phyloP scores from a whole-genome alignment of 805 yeast genomes.

The Metschnikowia similis region DNA sequence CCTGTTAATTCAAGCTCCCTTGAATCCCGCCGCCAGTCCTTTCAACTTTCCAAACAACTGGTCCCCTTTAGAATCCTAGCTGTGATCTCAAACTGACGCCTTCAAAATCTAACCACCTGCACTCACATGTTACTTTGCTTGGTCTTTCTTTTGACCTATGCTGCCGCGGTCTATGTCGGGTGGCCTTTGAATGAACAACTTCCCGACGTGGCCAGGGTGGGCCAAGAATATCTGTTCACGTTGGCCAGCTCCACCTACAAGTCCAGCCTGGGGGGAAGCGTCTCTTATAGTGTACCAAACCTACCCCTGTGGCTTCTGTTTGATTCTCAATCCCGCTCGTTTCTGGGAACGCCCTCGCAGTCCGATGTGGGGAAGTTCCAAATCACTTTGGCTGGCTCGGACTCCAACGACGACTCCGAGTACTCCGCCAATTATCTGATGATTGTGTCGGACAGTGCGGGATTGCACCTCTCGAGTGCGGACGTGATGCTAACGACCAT shows the following conservation, averaged over 20 bases:
- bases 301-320: constrained; percentile 80
- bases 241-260: constrained; percentile 67
- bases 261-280: constrained; percentile 32
- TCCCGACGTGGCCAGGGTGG: constrained; percentile 82
- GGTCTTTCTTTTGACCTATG: constrained; percentile 10
- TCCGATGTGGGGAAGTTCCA: constrained; percentile 39
- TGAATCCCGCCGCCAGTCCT: too few species aligned
- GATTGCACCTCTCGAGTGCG: constrained; percentile 45
- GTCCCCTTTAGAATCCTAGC: too few species aligned
- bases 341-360: constrained; percentile 63
- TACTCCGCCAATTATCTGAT: constrained; percentile 51
- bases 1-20: too few species aligned
- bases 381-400: constrained; percentile 61
- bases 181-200: constrained; percentile 81
- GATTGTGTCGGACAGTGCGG: constrained; percentile 54
- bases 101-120: neutral
- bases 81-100: neutral
- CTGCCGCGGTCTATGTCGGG: constrained; percentile 52
- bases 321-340: constrained; percentile 54
- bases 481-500: constrained; percentile 50
- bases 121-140: constrained; percentile 6
- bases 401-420: constrained; percentile 45
- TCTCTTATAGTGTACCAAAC: constrained; percentile 52
- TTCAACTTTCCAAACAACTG: too few species aligned
- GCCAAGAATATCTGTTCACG: constrained; percentile 57